Evolutionary conservation across 179 eudicot genomes (phyloP), one percentile per base, ranked within the genome.

Genomic region (Silene vulgaris): DNA sequence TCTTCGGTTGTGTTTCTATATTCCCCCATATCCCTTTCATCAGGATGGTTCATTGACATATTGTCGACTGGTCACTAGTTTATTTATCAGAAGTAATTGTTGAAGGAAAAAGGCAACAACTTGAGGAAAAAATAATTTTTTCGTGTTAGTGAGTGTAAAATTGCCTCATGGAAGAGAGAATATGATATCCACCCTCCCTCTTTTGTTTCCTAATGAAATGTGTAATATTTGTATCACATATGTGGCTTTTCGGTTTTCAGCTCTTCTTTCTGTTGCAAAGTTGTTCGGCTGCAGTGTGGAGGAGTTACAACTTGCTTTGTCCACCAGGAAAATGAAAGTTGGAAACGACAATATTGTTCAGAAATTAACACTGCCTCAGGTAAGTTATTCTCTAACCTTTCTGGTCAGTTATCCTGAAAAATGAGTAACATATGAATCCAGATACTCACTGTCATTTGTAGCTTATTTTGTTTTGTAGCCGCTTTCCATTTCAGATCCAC

Each of bases 341-440:
- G 78, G 91, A 69, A 96, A 89, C 52, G 99, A 96, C 70, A 82
- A 59, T 69, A 85, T 96, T 75, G 87, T 89, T 76, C 93, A 90
- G 83, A 93, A 86, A 90, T 86, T 96, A 21, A 92, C 95, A n/a
- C 83, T 87, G 37, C 80, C 89, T 56, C 99, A 95, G 97, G 99
- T 92, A 82, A 80, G 62, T 60, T 30, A 74, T 77, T 61, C 17
- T 45, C 16, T 65, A 35, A 60, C 4, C 6, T 56, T 56, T 56
- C 45, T 1, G 50, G 52, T 45, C 52, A 45, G 52, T 45, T 45
- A 45, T 45, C 52, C 11, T 0, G 52, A 45, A 45, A 45, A 45
- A 9, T 45, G 52, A 11, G 52, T 45, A 9, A 45, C 52, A 45
- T 45, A 11, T 9, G 52, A 45, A 45, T 45, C 52, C 52, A 45